Percentiles rank a stretch among this genome's conserved stretches.
Conservation (phyloP, 2,329 filamentous ascomycete genomes). For the Arachnopeziza araneosa region DNA sequence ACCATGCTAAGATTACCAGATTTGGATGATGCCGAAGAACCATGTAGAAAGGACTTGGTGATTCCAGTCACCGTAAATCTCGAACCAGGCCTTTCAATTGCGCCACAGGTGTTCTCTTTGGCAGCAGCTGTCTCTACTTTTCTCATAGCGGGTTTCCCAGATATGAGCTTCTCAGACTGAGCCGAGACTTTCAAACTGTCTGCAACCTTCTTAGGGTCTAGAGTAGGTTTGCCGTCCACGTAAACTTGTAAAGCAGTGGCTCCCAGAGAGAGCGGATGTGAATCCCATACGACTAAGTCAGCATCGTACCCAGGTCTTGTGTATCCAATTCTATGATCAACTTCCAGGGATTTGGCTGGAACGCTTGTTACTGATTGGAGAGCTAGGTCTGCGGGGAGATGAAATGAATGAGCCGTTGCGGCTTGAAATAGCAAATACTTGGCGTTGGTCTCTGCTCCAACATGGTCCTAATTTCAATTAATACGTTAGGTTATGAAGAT, state of each 20-base stretch:
- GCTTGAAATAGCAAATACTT: slow-evolving; percentile 34
- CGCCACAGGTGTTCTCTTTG: slow-evolving; percentile 25
- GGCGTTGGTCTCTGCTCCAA: slow-evolving; percentile 31
- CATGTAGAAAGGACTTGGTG: slow-evolving; percentile 32
- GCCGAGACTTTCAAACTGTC: slow-evolving; percentile 22
- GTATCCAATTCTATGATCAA: slow-evolving; percentile 41
- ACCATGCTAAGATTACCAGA: slow-evolving; percentile 34
- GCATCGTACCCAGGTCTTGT: slow-evolving; percentile 42
- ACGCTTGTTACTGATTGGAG: slow-evolving; percentile 41
- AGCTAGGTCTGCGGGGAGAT: slow-evolving; percentile 36
- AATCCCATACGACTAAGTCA: slow-evolving; percentile 45
- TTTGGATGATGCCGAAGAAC: slow-evolving; percentile 8
- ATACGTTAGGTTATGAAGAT: neutral
- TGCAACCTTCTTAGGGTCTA: slow-evolving; percentile 31
- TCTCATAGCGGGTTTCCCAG: slow-evolving; percentile 23
- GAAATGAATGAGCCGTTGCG: slow-evolving; percentile 38
- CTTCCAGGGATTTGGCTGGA: slow-evolving; percentile 39
- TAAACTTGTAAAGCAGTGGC: slow-evolving; percentile 43
- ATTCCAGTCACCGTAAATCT: slow-evolving; percentile 37
- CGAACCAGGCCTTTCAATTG: slow-evolving; percentile 17
- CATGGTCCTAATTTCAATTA: slow-evolving; percentile 31
- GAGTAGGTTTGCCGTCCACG: slow-evolving; percentile 38
- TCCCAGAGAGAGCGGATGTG: slow-evolving; percentile 40
- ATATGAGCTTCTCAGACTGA: neutral
- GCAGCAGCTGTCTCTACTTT: slow-evolving; percentile 19